Conservation (phyloP, 164 flowering plant genomes). For the Platanus orientalis region DNA sequence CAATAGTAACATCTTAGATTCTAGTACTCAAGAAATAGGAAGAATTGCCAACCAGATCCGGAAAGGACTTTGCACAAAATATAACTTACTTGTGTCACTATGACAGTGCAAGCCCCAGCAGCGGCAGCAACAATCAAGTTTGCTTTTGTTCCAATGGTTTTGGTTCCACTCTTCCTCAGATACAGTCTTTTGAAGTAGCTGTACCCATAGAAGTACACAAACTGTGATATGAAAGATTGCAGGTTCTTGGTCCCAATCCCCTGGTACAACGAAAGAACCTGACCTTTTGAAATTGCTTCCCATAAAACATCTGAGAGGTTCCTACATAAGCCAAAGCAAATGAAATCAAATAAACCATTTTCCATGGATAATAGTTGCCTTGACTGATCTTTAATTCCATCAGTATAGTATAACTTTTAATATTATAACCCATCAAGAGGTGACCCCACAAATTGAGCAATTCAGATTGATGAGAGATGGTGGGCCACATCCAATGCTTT, state of each 20-base stretch:
- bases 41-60: no score
- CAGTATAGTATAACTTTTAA: no score
- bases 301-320: slow-evolving; percentile 54
- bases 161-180: slow-evolving; percentile 39
- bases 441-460: no score
- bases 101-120: slow-evolving; percentile 62
- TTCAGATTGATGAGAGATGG: no score
- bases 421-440: no score
- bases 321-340: no score
- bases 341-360: no score
- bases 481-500: no score
- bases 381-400: no score
- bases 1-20: no score
- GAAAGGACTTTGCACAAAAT: not conserved
- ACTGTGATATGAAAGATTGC: not conserved
- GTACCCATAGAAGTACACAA: slow-evolving; percentile 49
- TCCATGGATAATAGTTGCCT: no score
- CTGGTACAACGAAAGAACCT: slow-evolving; percentile 1
- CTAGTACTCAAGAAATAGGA: no score
- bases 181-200: slow-evolving; percentile 59
- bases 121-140: slow-evolving; percentile 69
- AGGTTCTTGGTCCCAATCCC: not conserved
- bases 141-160: slow-evolving; percentile 58
- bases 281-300: slow-evolving; percentile 36
- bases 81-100: slow-evolving; percentile 47